Evolutionary conservation across 2,329 filamentous ascomycete species (phyloP).

Genomic region (Alternaria rosae): DNA sequence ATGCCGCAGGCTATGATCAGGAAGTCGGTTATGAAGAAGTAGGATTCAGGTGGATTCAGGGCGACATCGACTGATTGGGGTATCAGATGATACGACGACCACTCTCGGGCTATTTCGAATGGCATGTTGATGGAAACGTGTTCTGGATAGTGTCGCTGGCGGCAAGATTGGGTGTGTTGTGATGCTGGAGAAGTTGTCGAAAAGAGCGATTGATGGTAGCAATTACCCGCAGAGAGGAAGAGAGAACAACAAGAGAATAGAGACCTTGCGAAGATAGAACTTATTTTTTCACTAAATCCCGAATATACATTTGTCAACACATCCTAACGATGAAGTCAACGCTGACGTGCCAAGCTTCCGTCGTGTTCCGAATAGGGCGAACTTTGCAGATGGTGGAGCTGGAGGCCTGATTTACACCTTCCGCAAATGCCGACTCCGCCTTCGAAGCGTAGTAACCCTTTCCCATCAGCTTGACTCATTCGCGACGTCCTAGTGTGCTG

Average conservation of each 20-base stretch:
- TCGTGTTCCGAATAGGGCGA: conserved; percentile 22
- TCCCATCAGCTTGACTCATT: background rate
- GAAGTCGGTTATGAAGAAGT: conserved; percentile 53
- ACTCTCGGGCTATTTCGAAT: conserved; percentile 40
- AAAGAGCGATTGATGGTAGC: background rate
- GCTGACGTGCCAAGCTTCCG: conserved; percentile 34
- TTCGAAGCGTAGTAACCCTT: background rate
- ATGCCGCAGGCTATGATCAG: conserved; percentile 52
- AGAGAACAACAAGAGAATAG: background rate
- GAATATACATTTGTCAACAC: background rate
- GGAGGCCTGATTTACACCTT: background rate
- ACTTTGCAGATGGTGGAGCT: conserved; percentile 4
- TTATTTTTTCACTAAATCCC: background rate
- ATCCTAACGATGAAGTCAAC: conserved; percentile 7
- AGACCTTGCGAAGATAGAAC: background rate
- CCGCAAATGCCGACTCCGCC: conserved; percentile 3
- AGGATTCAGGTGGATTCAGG: conserved; percentile 49
- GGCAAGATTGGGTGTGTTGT: background rate
- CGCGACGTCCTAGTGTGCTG: background rate
- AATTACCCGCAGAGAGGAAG: background rate
- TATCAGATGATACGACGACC: conserved; percentile 57
- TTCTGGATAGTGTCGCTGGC: background rate
- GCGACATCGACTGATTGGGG: conserved; percentile 60
- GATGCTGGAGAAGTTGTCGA: background rate
- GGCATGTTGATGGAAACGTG: conserved; percentile 26